Conservation (phyloP, 352 stramenopile species). For the Globisporangium middletonii region DNA sequence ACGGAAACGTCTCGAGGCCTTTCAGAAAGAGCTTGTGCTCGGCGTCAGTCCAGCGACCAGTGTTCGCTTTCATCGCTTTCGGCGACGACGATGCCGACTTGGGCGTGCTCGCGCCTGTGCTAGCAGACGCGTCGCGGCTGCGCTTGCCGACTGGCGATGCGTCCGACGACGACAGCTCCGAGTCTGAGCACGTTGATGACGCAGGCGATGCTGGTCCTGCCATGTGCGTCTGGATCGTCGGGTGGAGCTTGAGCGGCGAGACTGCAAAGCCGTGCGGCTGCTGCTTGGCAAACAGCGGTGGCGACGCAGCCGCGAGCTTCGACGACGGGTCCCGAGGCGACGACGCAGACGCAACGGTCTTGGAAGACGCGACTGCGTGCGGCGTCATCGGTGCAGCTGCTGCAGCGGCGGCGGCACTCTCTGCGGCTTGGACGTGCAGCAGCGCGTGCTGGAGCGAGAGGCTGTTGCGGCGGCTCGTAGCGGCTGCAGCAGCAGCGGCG, state of each 20-base stretch:
- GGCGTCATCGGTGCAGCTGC: slow-evolving; percentile 33
- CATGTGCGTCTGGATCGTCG: slow-evolving; percentile 15
- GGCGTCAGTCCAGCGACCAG: slow-evolving; percentile 77
- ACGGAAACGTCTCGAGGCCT: slow-evolving; percentile 80
- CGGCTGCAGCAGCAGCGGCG: slow-evolving; percentile 12
- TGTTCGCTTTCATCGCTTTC: slow-evolving; percentile 55
- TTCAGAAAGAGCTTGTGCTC: slow-evolving; percentile 88
- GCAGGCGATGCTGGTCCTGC: background rate
- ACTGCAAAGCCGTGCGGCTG: background rate
- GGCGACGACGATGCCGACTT: slow-evolving; percentile 8
- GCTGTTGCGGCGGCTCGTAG: slow-evolving; percentile 30
- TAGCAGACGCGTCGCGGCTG: background rate
- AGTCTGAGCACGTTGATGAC: slow-evolving; percentile 6
- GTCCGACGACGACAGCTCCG: slow-evolving; percentile 6
- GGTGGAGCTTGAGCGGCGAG: slow-evolving; percentile 4
- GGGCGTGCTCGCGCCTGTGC: background rate
- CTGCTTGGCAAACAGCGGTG: slow-evolving; percentile 10
- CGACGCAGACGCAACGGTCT: slow-evolving; percentile 4
- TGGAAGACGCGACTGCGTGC: slow-evolving; percentile 14
- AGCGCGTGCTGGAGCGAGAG: slow-evolving; percentile 40
- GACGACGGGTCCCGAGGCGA: slow-evolving; percentile 47
- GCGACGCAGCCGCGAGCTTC: slow-evolving; percentile 24
- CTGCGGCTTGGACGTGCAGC: slow-evolving; percentile 10
- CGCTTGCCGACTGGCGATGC: slow-evolving; percentile 12
- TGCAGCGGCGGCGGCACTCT: slow-evolving; percentile 8